These are phyloP conservation scores for Podospora appendiculata DNA, from an alignment of 495 filamentous ascomycete genomes.

Conservation along the genomic window DNA sequence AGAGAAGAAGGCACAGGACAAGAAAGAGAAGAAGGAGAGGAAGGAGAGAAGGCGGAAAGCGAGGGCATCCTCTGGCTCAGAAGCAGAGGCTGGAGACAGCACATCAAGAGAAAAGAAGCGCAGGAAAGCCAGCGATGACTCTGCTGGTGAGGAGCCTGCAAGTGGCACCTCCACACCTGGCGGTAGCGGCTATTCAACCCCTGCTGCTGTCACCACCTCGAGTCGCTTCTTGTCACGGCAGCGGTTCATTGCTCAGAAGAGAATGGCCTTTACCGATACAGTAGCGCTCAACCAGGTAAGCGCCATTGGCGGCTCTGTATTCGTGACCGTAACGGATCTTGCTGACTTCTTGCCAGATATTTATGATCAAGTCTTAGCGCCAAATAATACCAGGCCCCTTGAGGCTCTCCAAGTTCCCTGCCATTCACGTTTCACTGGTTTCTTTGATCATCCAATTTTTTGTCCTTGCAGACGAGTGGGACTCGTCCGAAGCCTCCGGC, in stretches of 20 bases:
- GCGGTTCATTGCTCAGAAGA: constrained; percentile 73
- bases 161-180: constrained; percentile 18
- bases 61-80: constrained; percentile 24
- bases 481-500: no score
- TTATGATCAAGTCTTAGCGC: constrained; percentile 57
- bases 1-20: constrained; percentile 6
- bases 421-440: neutral
- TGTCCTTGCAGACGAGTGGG: no score
- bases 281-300: constrained; percentile 70
- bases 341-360: constrained; percentile 51
- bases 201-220: constrained; percentile 28
- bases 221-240: constrained; percentile 57
- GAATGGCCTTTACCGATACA: constrained; percentile 60
- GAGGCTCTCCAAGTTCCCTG: neutral
- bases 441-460: no score
- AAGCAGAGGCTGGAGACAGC: constrained; percentile 11
- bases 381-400: neutral
- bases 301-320: neutral
- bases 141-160: constrained; percentile 13
- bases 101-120: constrained; percentile 16
- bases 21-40: constrained; percentile 35
- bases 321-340: neutral
- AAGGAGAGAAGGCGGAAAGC: constrained; percentile 37
- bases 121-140: constrained; percentile 16
- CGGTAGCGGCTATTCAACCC: constrained; percentile 26